Evolutionary conservation across 345 rosid species (phyloP), one percentile per base, ranked within the genome.

Genomic region (Atalantia buxifolia): DNA sequence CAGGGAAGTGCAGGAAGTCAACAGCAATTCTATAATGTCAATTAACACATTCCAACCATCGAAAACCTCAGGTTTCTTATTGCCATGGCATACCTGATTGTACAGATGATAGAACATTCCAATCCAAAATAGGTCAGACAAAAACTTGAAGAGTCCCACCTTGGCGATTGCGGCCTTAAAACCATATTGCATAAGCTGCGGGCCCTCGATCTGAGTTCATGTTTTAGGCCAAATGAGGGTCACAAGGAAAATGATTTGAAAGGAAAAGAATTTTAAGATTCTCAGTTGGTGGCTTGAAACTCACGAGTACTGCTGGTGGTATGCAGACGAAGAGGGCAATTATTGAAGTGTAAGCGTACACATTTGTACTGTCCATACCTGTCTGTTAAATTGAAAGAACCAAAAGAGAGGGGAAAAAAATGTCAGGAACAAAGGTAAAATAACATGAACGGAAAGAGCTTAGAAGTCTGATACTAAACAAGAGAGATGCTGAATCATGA

Each of bases 91-190:
- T 78, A 86, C 87, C 87, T 86, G 89, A 66, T 87, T 87, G 83
- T 87, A 87, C 27, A 87, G 84, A 80, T 87, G 90, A 79, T 87
- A 87, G 66, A 87, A 85, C 90, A 85, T 83, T 82, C 90, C 90
- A 9, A 85, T 80, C 88, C 87, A 84, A n/a, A 87, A 87, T 66
- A 87, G 73, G 74, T 85, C 86, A 35, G 85, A 87, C 71, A 85
- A 63, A 74, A 87, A 85, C 50, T 87, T 87, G 76, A 55, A 12
- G 19, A 85, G 57, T 66, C 90, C 88, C 63, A 85, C 88, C 80
- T 82, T 85, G 79, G 90, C 87, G 63, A 85, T 85, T 36, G 90
- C 88, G 80, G 80, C 87, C 59, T 66, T 82, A 84, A 86, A 84
- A 30, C 90, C 90, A 77, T 78, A 59, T 68, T 85, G 84, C 85